phyloP scores from a whole-genome alignment of 1,284 basidiomycete genomes.

The Puccinia sorghi region DNA sequence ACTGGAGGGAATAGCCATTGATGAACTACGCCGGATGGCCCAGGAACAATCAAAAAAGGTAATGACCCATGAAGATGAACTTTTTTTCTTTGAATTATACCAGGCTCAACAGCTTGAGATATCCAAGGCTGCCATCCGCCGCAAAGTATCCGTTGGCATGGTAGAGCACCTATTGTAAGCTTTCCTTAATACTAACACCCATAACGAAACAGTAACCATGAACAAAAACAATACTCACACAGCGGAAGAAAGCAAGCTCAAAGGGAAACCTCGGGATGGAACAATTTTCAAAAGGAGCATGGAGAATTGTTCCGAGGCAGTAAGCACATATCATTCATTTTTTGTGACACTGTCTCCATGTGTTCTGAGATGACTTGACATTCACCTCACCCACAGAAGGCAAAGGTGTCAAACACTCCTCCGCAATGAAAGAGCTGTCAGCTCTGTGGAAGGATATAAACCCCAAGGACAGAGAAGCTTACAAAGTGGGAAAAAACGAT shows the following conservation, averaged over 20 bases:
- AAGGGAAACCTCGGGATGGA: not conserved
- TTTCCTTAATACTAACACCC: not conserved
- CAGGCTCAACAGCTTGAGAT: not conserved
- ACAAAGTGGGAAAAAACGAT: not conserved
- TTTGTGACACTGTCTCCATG: not conserved
- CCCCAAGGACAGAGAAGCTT: not conserved
- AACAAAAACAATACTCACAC: not conserved
- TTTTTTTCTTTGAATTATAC: slow-evolving; percentile 11
- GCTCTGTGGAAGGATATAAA: not conserved
- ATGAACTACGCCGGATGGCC: too few species aligned
- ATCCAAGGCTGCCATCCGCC: not conserved
- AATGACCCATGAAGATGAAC: not conserved
- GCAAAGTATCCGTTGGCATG: slow-evolving; percentile 8
- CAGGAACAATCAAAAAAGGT: too few species aligned
- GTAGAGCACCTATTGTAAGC: slow-evolving; percentile 6
- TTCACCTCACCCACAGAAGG: slow-evolving; percentile 3
- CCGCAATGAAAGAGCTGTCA: not conserved
- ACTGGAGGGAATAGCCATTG: too few species aligned
- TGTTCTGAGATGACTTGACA: not conserved
- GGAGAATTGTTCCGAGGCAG: too few species aligned
- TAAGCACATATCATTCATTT: not conserved
- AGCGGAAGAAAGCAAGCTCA: not conserved
- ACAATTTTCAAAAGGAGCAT: slow-evolving; percentile 22
- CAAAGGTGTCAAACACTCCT: not conserved
- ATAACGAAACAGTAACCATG: too few species aligned